Base-by-base conservation (phyloP, 495 filamentous ascomycete genomes). In the Terfezia claveryi region DNA sequence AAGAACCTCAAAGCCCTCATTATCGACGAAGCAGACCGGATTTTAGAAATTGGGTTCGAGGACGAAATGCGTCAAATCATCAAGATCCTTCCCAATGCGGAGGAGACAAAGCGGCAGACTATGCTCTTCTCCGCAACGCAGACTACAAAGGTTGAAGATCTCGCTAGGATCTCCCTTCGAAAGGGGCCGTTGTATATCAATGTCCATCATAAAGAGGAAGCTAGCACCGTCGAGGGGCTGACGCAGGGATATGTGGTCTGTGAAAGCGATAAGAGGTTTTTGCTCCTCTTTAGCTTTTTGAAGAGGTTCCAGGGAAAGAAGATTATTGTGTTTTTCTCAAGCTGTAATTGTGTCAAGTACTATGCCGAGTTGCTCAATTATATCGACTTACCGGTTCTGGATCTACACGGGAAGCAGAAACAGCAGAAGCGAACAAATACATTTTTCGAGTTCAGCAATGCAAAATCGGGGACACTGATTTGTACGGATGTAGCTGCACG, bases 391-490 rank as follows among this genome's bases (percentile, higher is more conserved):
- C 89, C 85, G 17, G 88, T 92, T n/a, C 75, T 88, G 38, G 81
- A 82, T 57, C 69, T 82, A 14, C 87, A 94, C 67, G 89, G 89
- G 53, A 94, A 95, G 68, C 85, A 93, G 69, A 96, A 96, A 70
- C 91, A 96, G 68, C 84, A 94, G 66, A 93, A 92, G 67, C 82
- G 91, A 6, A 98, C 91, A 51, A 92, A 91, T 64, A 93, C 86
- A 0, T 98, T 98, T 70, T 98, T 96, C 69, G 89, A 95, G 62
- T 98, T 96, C 72, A 87, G 83, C 69, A 98, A 98, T 67, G 88
- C 91, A 8, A 81, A 76, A 55, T 80, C 84, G 53, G 91, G 91
- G 10, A 93, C 83, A 4, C 69, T 98, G 44, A 87, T 98, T 59
- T 94, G 87, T 69, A 98, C 92, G 0, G 91, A 98, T 63, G 92